phyloP scores from a whole-genome alignment of 1,139 yeast species.

The Wickerhamomyces sp. region DNA sequence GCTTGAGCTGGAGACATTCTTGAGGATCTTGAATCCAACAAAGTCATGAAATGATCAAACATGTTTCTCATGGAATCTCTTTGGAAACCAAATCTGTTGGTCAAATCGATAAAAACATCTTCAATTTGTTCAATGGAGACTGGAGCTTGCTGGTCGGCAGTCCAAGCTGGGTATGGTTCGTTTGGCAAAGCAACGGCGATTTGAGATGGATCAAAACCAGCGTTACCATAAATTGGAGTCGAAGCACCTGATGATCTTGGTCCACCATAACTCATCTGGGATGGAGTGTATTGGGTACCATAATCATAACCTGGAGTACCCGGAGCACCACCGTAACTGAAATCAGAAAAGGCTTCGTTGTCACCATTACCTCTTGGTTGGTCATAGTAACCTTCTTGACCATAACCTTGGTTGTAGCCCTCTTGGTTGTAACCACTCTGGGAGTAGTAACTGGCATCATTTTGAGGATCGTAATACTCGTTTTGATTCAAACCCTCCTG shows the following conservation, averaged over 20 bases:
- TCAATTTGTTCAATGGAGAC: constrained; percentile 83
- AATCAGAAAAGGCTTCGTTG: constrained; percentile 75
- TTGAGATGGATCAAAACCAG: constrained; percentile 64
- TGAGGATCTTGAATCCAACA: constrained; percentile 91
- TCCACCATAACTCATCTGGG: constrained; percentile 80
- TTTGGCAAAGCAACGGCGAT: constrained; percentile 42
- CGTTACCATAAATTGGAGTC: constrained; percentile 84
- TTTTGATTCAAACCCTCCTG: constrained; percentile 24
- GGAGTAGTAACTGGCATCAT: constrained; percentile 26
- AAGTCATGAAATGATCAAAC: constrained; percentile 92
- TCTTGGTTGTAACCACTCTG: constrained; percentile 22
- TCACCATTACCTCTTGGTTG: constrained; percentile 49
- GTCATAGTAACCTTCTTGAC: constrained; percentile 43
- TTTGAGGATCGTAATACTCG: constrained; percentile 27
- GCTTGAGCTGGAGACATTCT: constrained; percentile 98
- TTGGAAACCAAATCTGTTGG: constrained; percentile 95
- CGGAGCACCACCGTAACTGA: constrained; percentile 54
- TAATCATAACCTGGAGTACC: constrained; percentile 74
- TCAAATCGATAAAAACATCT: constrained; percentile 83
- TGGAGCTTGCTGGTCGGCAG: constrained; percentile 86
- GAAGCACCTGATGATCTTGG: constrained; percentile 91
- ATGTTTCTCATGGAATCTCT: constrained; percentile 95
- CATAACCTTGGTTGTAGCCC: constrained; percentile 39
- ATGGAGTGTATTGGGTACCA: constrained; percentile 73
- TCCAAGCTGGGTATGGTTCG: constrained; percentile 97